phyloP scores from a whole-genome alignment of 306 rosid genomes.

The Castanopsis chinensis region DNA sequence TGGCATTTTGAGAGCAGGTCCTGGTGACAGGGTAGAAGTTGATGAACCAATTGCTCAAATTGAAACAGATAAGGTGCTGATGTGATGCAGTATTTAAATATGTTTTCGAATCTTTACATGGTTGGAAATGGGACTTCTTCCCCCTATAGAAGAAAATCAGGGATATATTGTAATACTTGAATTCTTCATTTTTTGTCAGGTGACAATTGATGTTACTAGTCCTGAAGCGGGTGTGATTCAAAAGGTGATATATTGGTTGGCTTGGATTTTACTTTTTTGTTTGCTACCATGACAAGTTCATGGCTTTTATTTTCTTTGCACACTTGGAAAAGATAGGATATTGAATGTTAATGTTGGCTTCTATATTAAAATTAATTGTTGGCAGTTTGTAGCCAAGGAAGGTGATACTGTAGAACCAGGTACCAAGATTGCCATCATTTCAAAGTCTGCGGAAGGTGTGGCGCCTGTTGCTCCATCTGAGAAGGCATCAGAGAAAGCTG shows the following conservation, averaged over 20 bases:
- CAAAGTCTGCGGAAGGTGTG: conserved; percentile 73
- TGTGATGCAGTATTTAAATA: conserved; percentile 12
- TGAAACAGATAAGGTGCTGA: conserved; percentile 78
- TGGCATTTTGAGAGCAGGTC: conserved; percentile 45
- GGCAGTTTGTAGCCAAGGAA: conserved; percentile 74
- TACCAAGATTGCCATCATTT: conserved; percentile 76
- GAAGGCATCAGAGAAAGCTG: conserved; percentile 43
- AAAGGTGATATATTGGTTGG: conserved; percentile 42
- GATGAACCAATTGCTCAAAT: conserved; percentile 87
- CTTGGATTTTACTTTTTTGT: neutral
- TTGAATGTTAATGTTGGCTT: conserved; percentile 12
- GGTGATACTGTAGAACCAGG: conserved; percentile 91
- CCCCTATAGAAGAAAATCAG: neutral
- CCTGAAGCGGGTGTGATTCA: conserved; percentile 74
- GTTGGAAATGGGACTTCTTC: conserved; percentile 3
- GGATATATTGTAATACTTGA: conserved; percentile 1
- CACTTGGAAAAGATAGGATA: neutral
- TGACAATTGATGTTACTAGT: conserved; percentile 81
- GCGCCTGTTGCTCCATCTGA: conserved; percentile 73
- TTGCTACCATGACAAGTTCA: neutral
- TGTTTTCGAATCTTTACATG: conserved; percentile 15
- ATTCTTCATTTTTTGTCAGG: conserved; percentile 41
- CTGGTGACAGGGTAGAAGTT: conserved; percentile 68
- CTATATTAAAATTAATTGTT: conserved; percentile 13
- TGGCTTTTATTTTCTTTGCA: neutral